These are phyloP conservation scores for Suhomyces atakaporum DNA, from an alignment of 1,139 yeast genomes.

Conservation along the genomic window DNA sequence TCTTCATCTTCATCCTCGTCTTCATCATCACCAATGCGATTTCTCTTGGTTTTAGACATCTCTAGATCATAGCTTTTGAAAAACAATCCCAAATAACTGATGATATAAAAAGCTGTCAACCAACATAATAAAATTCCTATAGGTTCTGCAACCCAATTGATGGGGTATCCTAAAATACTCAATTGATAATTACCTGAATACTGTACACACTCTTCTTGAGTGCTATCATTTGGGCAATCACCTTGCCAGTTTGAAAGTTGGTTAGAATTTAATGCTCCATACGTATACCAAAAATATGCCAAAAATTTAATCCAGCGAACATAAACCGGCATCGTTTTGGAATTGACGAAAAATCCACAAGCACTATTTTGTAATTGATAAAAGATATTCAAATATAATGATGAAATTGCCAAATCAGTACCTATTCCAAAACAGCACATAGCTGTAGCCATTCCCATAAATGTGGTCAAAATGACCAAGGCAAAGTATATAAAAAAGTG, in stretches of 20 bases:
- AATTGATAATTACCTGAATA: slow-evolving; percentile 25
- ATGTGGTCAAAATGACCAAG: slow-evolving; percentile 19
- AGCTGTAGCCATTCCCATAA: slow-evolving; percentile 25
- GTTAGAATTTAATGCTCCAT: slow-evolving; percentile 26
- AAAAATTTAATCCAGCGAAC: slow-evolving; percentile 29
- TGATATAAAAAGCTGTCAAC: slow-evolving; percentile 21
- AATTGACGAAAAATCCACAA: slow-evolving; percentile 29
- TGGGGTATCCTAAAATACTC: slow-evolving; percentile 22
- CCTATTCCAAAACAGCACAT: slow-evolving; percentile 24
- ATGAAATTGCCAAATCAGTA: slow-evolving; percentile 21
- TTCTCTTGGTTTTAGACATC: slow-evolving; percentile 22
- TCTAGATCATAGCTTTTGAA: slow-evolving; percentile 22
- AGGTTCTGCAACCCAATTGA: slow-evolving; percentile 24
- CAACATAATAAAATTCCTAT: slow-evolving; percentile 23
- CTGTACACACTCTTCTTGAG: slow-evolving; percentile 16
- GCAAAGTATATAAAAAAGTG: slow-evolving; percentile 23
- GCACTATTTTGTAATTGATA: slow-evolving; percentile 30
- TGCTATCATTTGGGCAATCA: slow-evolving; percentile 18
- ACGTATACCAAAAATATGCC: slow-evolving; percentile 30
- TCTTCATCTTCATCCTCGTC: slow-evolving; percentile 18
- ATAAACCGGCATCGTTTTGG: slow-evolving; percentile 28
- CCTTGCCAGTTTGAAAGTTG: slow-evolving; percentile 27
- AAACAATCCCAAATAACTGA: slow-evolving; percentile 18
- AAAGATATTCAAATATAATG: slow-evolving; percentile 21
- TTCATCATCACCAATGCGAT: slow-evolving; percentile 22